These are phyloP conservation scores for Choiromyces venosus DNA, from an alignment of 495 filamentous ascomycete species.

Conservation along the genomic window DNA sequence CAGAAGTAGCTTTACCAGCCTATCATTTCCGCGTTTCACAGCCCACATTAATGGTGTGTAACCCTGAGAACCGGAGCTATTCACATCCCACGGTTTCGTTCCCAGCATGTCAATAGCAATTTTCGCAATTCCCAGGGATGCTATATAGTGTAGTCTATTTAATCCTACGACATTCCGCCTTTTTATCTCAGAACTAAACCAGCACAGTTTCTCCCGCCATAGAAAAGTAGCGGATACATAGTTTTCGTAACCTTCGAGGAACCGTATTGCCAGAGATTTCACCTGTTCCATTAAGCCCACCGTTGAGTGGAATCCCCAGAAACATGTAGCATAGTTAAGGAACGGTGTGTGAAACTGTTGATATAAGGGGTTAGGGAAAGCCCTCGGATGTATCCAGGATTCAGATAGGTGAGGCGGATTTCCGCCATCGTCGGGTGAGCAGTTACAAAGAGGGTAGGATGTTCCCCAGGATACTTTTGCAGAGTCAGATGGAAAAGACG, in stretches of 20 bases:
- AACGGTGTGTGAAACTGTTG: background rate
- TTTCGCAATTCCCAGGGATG: background rate
- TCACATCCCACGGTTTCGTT: background rate
- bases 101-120: background rate
- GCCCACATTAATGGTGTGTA: background rate
- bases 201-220: background rate
- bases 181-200: rapidly evolving
- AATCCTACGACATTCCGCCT: background rate
- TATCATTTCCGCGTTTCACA: background rate
- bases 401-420: background rate
- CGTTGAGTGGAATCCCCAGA: background rate
- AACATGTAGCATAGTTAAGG: background rate
- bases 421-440: background rate
- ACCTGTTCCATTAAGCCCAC: background rate
- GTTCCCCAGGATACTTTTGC: background rate
- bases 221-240: background rate
- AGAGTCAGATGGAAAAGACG: background rate
- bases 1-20: background rate
- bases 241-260: background rate
- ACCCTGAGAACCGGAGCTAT: background rate
- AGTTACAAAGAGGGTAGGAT: background rate
- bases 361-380: background rate
- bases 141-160: background rate
- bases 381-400: background rate
- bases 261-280: background rate